A percentile compares a stretch with the other conserved stretches of the same genome.
These are phyloP conservation scores for Penicilliopsis zonata DNA, from an alignment of 495 filamentous ascomycete species.

Conservation along the genomic window DNA sequence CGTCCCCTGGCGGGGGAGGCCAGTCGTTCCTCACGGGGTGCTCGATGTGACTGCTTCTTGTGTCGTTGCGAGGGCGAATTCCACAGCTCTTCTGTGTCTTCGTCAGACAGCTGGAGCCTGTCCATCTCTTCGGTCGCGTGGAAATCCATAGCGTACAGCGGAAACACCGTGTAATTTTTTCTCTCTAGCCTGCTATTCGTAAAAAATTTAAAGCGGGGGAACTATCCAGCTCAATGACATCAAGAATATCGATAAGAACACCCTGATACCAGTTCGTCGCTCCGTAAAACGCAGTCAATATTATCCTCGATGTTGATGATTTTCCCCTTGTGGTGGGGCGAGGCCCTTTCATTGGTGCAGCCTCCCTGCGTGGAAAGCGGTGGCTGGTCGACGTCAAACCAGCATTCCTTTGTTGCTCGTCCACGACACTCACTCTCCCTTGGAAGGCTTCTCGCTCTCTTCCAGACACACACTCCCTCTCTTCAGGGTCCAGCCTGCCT, in stretches of 20 bases:
- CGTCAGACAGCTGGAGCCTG: conserved; percentile 44
- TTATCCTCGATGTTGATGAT: conserved; percentile 1
- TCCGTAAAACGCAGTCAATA: no score
- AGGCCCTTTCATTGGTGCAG: conserved; percentile 1
- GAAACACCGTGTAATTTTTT: no score
- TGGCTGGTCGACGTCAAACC: conserved; percentile 3
- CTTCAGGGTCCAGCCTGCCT: no score
- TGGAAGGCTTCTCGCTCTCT: no score
- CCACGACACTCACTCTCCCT: no score
- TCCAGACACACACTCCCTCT: no score
- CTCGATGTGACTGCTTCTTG: conserved; percentile 11
- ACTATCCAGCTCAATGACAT: no score
- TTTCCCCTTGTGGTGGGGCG: not conserved
- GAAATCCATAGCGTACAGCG: conserved; percentile 14
- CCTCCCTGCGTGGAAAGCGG: conserved; percentile 2
- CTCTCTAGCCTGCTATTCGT: no score
- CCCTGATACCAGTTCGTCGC: no score
- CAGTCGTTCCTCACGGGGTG: conserved; percentile 18
- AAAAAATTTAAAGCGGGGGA: no score
- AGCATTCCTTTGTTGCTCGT: no score
- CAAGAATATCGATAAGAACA: no score
- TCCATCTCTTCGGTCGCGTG: conserved; percentile 36
- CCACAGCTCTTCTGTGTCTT: conserved; percentile 59
- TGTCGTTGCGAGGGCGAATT: conserved; percentile 51
- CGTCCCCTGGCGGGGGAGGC: conserved; percentile 21